phyloP scores from a whole-genome alignment of 495 filamentous ascomycete genomes.

The Penicillium simplicissimum region DNA sequence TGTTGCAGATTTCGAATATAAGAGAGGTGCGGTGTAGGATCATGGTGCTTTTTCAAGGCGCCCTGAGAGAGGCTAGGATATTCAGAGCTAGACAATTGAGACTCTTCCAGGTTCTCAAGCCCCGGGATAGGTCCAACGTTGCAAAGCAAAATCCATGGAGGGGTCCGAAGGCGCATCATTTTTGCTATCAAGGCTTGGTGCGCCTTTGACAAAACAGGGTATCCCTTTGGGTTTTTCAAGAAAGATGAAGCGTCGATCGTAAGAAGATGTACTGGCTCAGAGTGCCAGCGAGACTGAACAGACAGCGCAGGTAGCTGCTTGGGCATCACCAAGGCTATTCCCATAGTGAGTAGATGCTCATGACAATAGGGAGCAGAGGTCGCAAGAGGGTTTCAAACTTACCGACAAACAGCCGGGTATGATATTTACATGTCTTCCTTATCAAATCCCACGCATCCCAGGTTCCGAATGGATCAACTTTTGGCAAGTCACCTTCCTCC shows the following conservation, averaged over 20 bases:
- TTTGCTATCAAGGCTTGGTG: conserved; percentile 78
- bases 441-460: conserved; percentile 97
- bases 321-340: conserved; percentile 73
- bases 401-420: conserved; percentile 81
- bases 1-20: conserved; percentile 85
- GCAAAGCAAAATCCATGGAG: conserved; percentile 79
- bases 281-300: conserved; percentile 89
- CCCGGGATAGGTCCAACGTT: conserved; percentile 71
- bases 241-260: conserved; percentile 68
- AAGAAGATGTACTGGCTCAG: conserved; percentile 84
- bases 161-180: conserved; percentile 78
- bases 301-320: conserved; percentile 70
- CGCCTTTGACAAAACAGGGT: conserved; percentile 76
- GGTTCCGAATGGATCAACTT: conserved; percentile 66
- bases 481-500: conserved; percentile 28
- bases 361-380: background rate
- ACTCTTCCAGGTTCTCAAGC: conserved; percentile 42
- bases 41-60: conserved; percentile 52
- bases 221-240: conserved; percentile 73
- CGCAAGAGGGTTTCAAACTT: conserved; percentile 42
- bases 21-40: conserved; percentile 67
- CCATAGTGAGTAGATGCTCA: background rate
- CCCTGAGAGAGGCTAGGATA: conserved; percentile 59
- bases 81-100: conserved; percentile 48
- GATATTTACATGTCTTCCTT: conserved; percentile 83